Percentiles rank a stretch among this genome's conserved stretches.
phyloP scores from a whole-genome alignment of 768 basidiomycete species.

The Tephrocybe rancida region DNA sequence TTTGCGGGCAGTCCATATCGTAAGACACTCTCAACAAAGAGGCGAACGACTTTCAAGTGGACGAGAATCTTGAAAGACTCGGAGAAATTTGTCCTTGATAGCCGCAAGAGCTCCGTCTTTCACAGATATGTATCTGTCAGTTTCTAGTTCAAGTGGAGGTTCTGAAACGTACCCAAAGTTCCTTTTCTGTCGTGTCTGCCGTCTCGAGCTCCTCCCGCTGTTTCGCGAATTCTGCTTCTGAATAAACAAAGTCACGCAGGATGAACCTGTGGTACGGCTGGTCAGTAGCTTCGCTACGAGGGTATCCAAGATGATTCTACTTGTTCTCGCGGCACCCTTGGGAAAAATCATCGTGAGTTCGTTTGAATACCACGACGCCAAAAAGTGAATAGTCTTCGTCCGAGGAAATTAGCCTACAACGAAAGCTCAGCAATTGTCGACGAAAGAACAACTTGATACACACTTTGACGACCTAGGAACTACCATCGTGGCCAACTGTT shows the following conservation, averaged over 20 bases:
- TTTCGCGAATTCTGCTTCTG: conserved; percentile 78
- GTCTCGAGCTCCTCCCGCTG: conserved; percentile 79
- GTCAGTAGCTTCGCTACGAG: not conserved
- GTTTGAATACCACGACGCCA: conserved; percentile 85
- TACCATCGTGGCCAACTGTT: conserved; percentile 85
- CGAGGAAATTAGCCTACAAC: conserved; percentile 64
- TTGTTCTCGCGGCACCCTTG: conserved; percentile 97
- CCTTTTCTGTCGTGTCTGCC: conserved; percentile 89
- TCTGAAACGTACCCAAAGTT: conserved; percentile 83
- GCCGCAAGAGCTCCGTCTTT: conserved; percentile 87
- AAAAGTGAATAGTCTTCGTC: conserved; percentile 92
- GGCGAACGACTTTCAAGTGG: conserved; percentile 87
- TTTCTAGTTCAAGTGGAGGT: not conserved
- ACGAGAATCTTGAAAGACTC: conserved; percentile 94
- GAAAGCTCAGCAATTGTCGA: conserved; percentile 5
- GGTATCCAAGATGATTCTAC: conserved; percentile 40
- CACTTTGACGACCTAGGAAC: conserved; percentile 92
- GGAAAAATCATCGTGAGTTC: conserved; percentile 88
- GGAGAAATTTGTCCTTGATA: conserved; percentile 95
- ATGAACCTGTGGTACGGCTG: conserved; percentile 66
- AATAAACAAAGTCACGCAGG: conserved; percentile 91
- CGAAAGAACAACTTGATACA: conserved; percentile 4
- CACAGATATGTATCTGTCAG: conserved; percentile 2
- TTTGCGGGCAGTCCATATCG: conserved; percentile 94
- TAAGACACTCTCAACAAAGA: conserved; percentile 94